Evolutionary conservation across 768 basidiomycete genomes (phyloP), one percentile per base, ranked within the genome.

Genomic region (Rhizopogon roseolus): DNA sequence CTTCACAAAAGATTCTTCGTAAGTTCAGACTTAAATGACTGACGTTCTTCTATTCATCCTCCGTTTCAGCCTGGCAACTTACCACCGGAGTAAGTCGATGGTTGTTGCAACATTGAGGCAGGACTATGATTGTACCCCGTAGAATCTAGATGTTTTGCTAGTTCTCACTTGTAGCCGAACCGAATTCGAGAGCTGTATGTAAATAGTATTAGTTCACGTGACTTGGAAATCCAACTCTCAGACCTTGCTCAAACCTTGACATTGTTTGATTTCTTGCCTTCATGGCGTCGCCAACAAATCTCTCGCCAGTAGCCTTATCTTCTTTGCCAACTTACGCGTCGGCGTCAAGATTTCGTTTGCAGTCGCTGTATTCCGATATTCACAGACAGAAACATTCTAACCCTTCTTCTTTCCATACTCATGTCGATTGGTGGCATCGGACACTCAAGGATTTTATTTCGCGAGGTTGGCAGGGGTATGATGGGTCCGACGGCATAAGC

Each of bases 301-400:
- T 52, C 13, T 43, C 34, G 14, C 46, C 42, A 6, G 43, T 22
- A 34, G 27, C 29, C 36, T 58, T 72, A 11, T 51, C 67, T 50
- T 58, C 64, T 2, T 64, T 65, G 11, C 51, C 66, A 50, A 63
- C 62, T 17, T 70, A 68, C 13, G 56, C 60, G 11, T 61, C 65
- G 9, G 70, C 62, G 3, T 66, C 71, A 14, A 68, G 62, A 9
- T 62, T 79, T 22, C 83, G 90, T 7, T 74, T 92, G 0, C 84
- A 88, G 57, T 82, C 93, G 0, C 76, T 98, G 6, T 98, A 95
- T 70, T 88, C 93, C 7, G 93, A 95, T 64, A 84, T 95, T 54
- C 83, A 89, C 0, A 76, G 84, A 11, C 92, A 95, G 70, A 90
- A 88, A 61, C 74, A 82, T 45, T 87, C 91, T 1, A 95, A 98